phyloP scores from a whole-genome alignment of 192 early-diverging fungal genomes.

The Coemansia sp. region DNA sequence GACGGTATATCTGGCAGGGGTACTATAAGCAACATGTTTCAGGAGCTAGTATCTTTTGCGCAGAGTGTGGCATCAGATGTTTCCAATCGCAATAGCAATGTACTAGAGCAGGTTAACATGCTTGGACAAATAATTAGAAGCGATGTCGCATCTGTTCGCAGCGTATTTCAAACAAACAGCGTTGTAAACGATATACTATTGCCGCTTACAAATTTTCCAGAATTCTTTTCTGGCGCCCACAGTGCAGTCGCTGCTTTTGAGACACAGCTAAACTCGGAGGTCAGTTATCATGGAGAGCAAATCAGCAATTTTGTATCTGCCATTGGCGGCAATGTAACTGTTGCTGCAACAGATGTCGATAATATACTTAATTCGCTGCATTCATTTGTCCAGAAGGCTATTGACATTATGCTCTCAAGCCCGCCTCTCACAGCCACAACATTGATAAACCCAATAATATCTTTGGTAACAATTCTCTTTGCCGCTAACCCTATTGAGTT shows the following conservation, averaged over 20 bases:
- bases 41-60: neutral
- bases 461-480: conserved; percentile 4
- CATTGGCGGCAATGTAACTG: conserved; percentile 11
- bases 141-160: conserved; percentile 9
- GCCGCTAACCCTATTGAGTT: conserved; percentile 28
- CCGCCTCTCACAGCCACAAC: conserved; percentile 23
- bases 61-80: conserved; percentile 10
- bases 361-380: conserved; percentile 24
- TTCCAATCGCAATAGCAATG: conserved; percentile 13
- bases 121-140: neutral
- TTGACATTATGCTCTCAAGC: conserved; percentile 28
- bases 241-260: conserved; percentile 13
- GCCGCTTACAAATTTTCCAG: conserved; percentile 33
- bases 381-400: conserved; percentile 22
- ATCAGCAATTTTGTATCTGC: conserved; percentile 12
- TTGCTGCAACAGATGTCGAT: conserved; percentile 9
- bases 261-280: conserved; percentile 14
- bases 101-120: conserved; percentile 1
- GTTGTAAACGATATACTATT: conserved; percentile 20
- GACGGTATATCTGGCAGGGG: neutral
- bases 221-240: conserved; percentile 15
- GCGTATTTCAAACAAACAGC: conserved; percentile 18
- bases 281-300: conserved; percentile 15
- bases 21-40: conserved; percentile 6
- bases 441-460: conserved; percentile 21